phyloP scores from a whole-genome alignment of 257 asterid species.

The Solanum chmielewskii region DNA sequence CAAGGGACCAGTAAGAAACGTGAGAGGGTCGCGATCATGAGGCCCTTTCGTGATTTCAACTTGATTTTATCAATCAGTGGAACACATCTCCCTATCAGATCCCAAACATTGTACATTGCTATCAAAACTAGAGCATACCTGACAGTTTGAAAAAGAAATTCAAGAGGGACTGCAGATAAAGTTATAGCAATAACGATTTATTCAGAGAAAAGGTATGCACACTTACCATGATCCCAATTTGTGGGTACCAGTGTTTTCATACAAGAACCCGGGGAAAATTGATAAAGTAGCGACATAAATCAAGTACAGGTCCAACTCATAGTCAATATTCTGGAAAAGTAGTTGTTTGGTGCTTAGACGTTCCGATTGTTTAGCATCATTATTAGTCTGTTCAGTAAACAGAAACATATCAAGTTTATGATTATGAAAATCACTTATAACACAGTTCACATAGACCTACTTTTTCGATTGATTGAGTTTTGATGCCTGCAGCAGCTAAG shows the following conservation, averaged over 20 bases:
- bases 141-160: neutral
- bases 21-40: constrained; percentile 11
- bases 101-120: constrained; percentile 21
- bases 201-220: neutral
- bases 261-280: neutral
- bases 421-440: neutral
- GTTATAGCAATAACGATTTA: neutral
- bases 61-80: constrained; percentile 11
- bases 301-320: constrained; percentile 65
- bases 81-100: constrained; percentile 22
- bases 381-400: constrained; percentile 5
- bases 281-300: constrained; percentile 20
- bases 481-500: constrained; percentile 70
- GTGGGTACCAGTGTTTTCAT: constrained; percentile 68
- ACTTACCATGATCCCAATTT: constrained; percentile 62
- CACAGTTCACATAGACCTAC: neutral
- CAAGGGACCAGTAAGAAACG: constrained; percentile 27
- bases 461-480: constrained; percentile 1
- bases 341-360: constrained; percentile 46
- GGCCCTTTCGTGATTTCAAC: constrained; percentile 19
- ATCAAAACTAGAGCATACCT: constrained; percentile 27
- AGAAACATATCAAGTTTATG: neutral
- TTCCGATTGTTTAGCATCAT: constrained; percentile 11
- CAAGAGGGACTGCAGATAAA: neutral
- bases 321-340: constrained; percentile 35